These are phyloP conservation scores for Vitis labrusca DNA, from an alignment of 164 flowering plant species.

Conservation along the genomic window DNA sequence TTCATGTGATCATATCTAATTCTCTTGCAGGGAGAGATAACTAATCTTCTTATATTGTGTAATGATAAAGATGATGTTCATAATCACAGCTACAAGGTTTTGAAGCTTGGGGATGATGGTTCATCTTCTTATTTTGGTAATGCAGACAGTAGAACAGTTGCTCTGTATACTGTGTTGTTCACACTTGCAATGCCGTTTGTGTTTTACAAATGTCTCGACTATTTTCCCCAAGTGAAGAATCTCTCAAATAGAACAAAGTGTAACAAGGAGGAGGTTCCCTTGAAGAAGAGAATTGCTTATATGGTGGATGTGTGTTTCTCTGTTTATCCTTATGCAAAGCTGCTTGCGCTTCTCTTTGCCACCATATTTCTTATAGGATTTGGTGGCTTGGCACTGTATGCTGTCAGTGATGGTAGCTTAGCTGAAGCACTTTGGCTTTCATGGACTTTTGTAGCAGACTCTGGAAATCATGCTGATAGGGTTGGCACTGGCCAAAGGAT, in stretches of 20 bases:
- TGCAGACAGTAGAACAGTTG: slow-evolving; percentile 53
- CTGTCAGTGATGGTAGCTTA: slow-evolving; percentile 73
- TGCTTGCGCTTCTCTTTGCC: slow-evolving; percentile 90
- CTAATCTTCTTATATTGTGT: slow-evolving; percentile 47
- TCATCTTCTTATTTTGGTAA: slow-evolving; percentile 25
- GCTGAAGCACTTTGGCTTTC: slow-evolving; percentile 91
- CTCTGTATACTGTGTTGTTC: slow-evolving; percentile 59
- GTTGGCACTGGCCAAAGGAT: slow-evolving; percentile 81
- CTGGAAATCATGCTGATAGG: slow-evolving; percentile 92
- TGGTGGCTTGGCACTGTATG: slow-evolving; percentile 92
- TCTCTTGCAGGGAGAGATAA: slow-evolving; percentile 63
- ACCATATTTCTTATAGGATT: slow-evolving; percentile 79
- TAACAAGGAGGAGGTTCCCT: slow-evolving; percentile 76
- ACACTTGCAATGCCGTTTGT: slow-evolving; percentile 63
- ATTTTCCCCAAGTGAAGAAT: slow-evolving; percentile 49
- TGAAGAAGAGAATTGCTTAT: slow-evolving; percentile 88
- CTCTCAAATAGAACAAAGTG: slow-evolving; percentile 35
- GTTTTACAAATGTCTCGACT: slow-evolving; percentile 65
- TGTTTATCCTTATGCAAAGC: slow-evolving; percentile 87
- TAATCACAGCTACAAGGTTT: slow-evolving; percentile 13
- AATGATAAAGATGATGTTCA: slow-evolving; percentile 19
- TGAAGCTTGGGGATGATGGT: slow-evolving; percentile 28
- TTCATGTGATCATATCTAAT: not conserved
- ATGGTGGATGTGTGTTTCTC: slow-evolving; percentile 91
- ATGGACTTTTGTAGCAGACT: slow-evolving; percentile 91